Evolutionary conservation across 148 eudicot species (phyloP), one percentile per base, ranked within the genome.

Genomic region (Nyssa sinensis): DNA sequence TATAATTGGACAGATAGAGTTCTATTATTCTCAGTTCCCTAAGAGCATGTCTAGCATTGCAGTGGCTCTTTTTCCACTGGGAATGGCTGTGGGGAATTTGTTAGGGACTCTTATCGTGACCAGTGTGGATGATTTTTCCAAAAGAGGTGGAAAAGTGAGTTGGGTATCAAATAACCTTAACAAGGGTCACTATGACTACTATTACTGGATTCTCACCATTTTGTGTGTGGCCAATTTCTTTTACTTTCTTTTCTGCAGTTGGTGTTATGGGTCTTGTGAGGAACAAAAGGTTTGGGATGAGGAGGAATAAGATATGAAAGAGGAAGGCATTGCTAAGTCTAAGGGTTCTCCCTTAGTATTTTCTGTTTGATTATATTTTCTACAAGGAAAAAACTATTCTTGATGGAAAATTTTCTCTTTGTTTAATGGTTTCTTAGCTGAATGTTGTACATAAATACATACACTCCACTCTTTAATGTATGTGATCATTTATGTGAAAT

Each of bases 181-280:
- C 53, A 10, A 57, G 70, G 84, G 88, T 25, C 88, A 82, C 65
- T 82, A 80, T 72, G 88, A 85, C 51, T 85, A 85, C n/a, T 85
- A 85, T 33, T 85, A 82, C 17, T 85, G 88, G 88, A n/a, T 85
- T 25, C 78, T 85, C 3, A 13, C 71, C 4, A 5, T 51, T 39
- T 12, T 85, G 59, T 63, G 81, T 72, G 70, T 80, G 7, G 72
- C 12, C 7, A 85, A 85, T 69, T 75, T 82, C 30, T 49, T 85
- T 23, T 85, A 85, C 63, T 85, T 49, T 27, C 28, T 74, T 30
- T 2, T 74, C 2, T 74, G 74, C n/a, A 55, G 73, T 59, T 31
- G 81, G 65, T 28, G 16, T 59, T 74, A 78, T 66, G 75, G 80
- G 1, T 64, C 65, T 47, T 27, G 32, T 67, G 79, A 74, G 35